phyloP scores from a whole-genome alignment of 1,284 basidiomycete species.

The Rhodotorula sp. region DNA sequence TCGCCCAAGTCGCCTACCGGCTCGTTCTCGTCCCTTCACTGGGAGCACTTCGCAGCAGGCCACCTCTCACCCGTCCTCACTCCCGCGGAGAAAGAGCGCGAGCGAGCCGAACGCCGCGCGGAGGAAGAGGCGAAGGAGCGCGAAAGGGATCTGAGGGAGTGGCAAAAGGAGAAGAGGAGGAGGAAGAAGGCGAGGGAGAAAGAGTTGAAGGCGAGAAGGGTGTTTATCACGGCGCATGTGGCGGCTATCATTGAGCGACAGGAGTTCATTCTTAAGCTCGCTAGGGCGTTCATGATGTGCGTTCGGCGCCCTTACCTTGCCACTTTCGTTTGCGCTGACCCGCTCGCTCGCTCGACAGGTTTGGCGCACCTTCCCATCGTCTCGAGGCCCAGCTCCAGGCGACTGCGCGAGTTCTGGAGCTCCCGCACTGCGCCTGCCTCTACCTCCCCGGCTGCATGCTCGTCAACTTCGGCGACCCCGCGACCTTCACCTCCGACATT shows the following conservation, averaged over 20 bases:
- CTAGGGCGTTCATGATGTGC: constrained; percentile 83
- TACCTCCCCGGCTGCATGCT: constrained; percentile 70
- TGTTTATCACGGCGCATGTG: background rate
- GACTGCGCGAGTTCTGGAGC: constrained; percentile 72
- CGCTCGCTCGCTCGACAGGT: constrained; percentile 45
- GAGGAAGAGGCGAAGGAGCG: constrained; percentile 41
- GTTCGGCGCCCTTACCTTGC: background rate
- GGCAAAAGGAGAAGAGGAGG: background rate
- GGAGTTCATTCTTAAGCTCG: constrained; percentile 80
- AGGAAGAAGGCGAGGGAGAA: constrained; percentile 7
- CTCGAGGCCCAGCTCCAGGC: constrained; percentile 81
- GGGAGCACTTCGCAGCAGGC: constrained; percentile 13
- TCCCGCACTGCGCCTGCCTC: constrained; percentile 66
- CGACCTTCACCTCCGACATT: constrained; percentile 78
- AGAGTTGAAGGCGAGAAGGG: background rate
- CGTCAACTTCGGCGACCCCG: constrained; percentile 70
- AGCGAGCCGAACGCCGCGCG: constrained; percentile 24
- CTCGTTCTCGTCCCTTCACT: constrained; percentile 4
- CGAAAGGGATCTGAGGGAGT: constrained; percentile 39
- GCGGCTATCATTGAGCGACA: background rate
- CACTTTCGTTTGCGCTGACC: background rate
- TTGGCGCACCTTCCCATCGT: constrained; percentile 59
- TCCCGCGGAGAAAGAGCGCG: constrained; percentile 14
- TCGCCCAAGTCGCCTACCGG: constrained; percentile 9
- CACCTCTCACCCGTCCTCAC: background rate